Evolutionary conservation across 2,329 filamentous ascomycete genomes (phyloP).

Genomic region (Lasiodiplodia sp.): DNA sequence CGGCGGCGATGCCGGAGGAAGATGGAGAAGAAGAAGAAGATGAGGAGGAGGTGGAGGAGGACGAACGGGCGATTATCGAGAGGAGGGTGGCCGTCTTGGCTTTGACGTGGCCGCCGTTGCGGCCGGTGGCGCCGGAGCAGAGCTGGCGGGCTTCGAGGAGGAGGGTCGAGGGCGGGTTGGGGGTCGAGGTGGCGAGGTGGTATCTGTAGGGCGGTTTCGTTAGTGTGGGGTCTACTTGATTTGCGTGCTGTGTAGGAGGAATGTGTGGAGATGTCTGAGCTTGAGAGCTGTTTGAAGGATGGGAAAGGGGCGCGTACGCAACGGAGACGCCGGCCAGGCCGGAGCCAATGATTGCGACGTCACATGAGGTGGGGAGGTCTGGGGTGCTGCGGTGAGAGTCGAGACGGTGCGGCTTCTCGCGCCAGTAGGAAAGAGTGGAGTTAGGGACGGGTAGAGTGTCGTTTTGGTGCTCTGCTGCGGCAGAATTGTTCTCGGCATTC

Average conservation of each 20-base stretch:
- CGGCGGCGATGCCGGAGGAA: background rate
- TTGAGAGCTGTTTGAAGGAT: background rate
- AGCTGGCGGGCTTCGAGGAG: slow-evolving; percentile 58
- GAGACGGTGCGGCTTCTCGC: slow-evolving; percentile 40
- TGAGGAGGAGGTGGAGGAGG: no score
- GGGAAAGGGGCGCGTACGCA: slow-evolving; percentile 59
- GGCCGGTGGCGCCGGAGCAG: slow-evolving; percentile 61
- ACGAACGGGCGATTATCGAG: background rate
- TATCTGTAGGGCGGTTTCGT: background rate
- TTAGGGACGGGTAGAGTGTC: slow-evolving; percentile 38
- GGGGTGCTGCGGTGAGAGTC: slow-evolving; percentile 41
- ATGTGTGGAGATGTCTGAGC: background rate
- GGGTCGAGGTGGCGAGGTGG: slow-evolving; percentile 35
- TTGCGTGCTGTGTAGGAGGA: background rate
- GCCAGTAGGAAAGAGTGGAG: slow-evolving; percentile 47
- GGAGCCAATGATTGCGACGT: slow-evolving; percentile 66
- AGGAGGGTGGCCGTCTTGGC: slow-evolving; percentile 52
- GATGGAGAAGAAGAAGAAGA: background rate
- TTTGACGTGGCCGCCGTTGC: slow-evolving; percentile 61
- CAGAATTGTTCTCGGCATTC: background rate
- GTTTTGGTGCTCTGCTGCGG: background rate
- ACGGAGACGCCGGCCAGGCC: slow-evolving; percentile 72
- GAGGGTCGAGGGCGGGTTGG: slow-evolving; percentile 39
- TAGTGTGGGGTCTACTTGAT: no score
- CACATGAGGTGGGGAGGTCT: slow-evolving; percentile 37